Base-by-base conservation (phyloP, 2,329 filamentous ascomycete species). In the Fusarium stilboides region DNA sequence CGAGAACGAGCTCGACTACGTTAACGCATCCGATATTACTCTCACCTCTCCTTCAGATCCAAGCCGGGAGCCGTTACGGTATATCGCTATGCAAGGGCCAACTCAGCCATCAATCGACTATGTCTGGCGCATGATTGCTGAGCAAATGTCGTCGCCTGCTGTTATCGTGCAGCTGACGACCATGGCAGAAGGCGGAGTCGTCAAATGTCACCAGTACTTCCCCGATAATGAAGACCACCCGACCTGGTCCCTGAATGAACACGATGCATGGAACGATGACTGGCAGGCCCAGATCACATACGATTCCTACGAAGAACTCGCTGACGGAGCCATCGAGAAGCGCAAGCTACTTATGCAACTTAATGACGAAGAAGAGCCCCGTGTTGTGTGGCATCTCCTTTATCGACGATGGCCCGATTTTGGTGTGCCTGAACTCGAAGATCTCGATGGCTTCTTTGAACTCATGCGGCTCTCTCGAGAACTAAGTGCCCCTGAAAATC, bases 151-250 rank as follows among this genome's bases (percentile, higher is more conserved):
- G 26, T 89, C 90, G 45, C 89, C 91, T 4, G 94, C 89, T 2
- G 93, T 98, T 58, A 91, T 98, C 54, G 91, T 98, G 59, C 98
- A 98, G 93, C 88, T 99, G 66, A 99, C 95, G 4, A 93, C 94
- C 77, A 95, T 94, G 26, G 86, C 92, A 76, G 95, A 98, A 79
- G 85, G 87, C 33, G 87, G 88, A 60, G 84, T 88, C 74, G 89
- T 97, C 79, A 97, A 98, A 79, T 98, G 95, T 80, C 93, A 88
- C 70, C 92, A 91, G 44, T 99, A 99, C 80, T 98, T 94, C 71
- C 94, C 94, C 0, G 79, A 84, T 55, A 80, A 82, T 42, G 77
- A 85, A 17, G 85, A 87, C 6, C 82, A 87, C 12, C 78, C 85
- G 6, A 84, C 84, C 1, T 85, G 85, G 75, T 79, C 82, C 49